phyloP scores from a whole-genome alignment of 23 red algal genomes.

The Gracilariopsis chorda region DNA sequence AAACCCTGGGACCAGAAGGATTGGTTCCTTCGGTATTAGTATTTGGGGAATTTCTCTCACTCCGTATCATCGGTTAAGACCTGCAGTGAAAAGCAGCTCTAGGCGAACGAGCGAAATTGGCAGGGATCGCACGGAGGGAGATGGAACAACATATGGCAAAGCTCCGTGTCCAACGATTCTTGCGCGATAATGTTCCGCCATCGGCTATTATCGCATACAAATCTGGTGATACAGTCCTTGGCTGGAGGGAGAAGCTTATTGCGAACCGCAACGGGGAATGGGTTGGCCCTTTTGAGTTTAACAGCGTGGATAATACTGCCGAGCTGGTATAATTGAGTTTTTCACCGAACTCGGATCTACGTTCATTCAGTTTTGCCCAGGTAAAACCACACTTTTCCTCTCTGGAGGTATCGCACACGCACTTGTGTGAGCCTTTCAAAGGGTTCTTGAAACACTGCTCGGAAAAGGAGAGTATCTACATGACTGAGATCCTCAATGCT shows the following conservation, averaged over 20 bases:
- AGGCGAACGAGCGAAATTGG: neutral
- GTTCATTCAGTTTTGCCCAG: neutral
- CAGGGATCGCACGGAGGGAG: neutral
- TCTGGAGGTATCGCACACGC: neutral
- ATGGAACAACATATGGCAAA: neutral
- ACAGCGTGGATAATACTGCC: neutral
- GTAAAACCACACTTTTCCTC: neutral
- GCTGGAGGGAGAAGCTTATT: neutral
- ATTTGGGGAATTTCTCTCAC: neutral
- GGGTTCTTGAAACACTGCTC: neutral
- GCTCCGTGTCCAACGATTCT: neutral
- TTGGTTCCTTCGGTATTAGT: neutral
- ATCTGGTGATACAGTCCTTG: neutral
- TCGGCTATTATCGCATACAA: neutral
- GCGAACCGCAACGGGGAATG: neutral
- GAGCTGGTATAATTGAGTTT: neutral
- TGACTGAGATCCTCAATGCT: neutral
- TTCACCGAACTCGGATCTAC: neutral
- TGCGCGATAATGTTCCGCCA: neutral
- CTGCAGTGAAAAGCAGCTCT: neutral
- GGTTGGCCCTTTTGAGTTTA: neutral
- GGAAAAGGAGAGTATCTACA: neutral
- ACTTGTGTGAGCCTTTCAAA: neutral
- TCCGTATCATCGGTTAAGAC: neutral
- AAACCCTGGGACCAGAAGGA: neutral